A percentile compares a stretch with the other conserved stretches of the same genome.
phyloP scores from a whole-genome alignment of 768 basidiomycete genomes.

The Floccularia luteovirens region DNA sequence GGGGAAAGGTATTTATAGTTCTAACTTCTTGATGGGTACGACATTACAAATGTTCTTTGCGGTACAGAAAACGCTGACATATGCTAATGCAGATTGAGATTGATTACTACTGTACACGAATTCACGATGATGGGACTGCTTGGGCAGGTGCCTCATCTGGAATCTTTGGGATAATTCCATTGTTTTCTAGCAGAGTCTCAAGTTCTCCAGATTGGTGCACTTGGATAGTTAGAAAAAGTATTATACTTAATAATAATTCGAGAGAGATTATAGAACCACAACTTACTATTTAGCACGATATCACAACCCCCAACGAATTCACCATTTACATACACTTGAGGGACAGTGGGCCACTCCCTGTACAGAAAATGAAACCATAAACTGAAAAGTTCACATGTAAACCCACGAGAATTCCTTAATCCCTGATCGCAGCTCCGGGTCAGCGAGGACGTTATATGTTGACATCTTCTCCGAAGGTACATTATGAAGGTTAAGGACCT shows the following conservation, averaged over 20 bases:
- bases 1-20: too few relatives aligned
- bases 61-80: too few relatives aligned
- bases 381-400: not conserved
- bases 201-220: slow-evolving; percentile 98
- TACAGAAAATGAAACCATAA: not conserved
- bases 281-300: slow-evolving; percentile 84
- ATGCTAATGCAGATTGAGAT: too few relatives aligned
- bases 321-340: slow-evolving; percentile 90
- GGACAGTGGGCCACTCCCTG: slow-evolving; percentile 98
- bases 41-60: too few relatives aligned
- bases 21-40: too few relatives aligned
- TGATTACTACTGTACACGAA: too few relatives aligned
- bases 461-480: slow-evolving; percentile 76
- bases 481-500: slow-evolving; percentile 80
- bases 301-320: slow-evolving; percentile 98
- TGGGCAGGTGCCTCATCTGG: slow-evolving; percentile 12
- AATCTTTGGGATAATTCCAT: slow-evolving; percentile 57
- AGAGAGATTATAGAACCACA: slow-evolving; percentile 3
- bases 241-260: not conserved
- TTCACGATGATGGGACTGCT: not conserved
- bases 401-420: slow-evolving; percentile 98
- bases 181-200: slow-evolving; percentile 69
- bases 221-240: slow-evolving; percentile 18
- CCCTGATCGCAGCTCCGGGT: slow-evolving; percentile 70
- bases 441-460: slow-evolving; percentile 87